A percentile compares a stretch with the other conserved stretches of the same genome.
Evolutionary conservation across 495 filamentous ascomycete species (phyloP).

Genomic region (Rhypophila decipiens): DNA sequence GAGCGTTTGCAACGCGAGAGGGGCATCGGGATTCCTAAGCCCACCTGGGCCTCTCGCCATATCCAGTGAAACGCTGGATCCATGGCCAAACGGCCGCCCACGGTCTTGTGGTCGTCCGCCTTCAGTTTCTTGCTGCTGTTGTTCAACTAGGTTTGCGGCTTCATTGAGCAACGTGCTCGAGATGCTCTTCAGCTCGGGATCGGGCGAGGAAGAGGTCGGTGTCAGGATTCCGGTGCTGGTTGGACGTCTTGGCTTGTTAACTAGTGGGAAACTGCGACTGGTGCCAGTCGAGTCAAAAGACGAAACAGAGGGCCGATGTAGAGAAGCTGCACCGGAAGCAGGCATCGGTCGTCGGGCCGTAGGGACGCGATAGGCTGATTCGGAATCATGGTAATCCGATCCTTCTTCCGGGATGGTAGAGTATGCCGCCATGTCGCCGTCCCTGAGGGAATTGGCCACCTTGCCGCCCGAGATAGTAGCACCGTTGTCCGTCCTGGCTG

Average conservation of each 20-base stretch:
- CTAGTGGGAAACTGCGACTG: conserved; percentile 46
- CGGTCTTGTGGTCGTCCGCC: conserved; percentile 8
- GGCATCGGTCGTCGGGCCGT: conserved; percentile 34
- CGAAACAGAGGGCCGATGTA: conserved; percentile 43
- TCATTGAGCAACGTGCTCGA: conserved; percentile 36
- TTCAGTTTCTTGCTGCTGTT: conserved; percentile 11
- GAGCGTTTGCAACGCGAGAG: conserved; percentile 41
- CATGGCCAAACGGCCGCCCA: too few relatives aligned
- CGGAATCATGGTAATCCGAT: conserved; percentile 5
- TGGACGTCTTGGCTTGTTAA: conserved; percentile 38
- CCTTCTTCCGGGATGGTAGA: conserved; percentile 26
- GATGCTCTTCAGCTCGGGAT: conserved; percentile 33
- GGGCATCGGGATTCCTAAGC: conserved; percentile 6
- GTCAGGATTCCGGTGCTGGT: conserved; percentile 34
- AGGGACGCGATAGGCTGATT: conserved; percentile 13
- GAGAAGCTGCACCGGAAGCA: conserved; percentile 16
- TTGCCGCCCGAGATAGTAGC: conserved; percentile 4
- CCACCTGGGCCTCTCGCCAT: too few relatives aligned
- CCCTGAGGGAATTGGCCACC: conserved; percentile 3
- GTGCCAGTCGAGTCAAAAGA: conserved; percentile 45
- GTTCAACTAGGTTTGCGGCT: conserved; percentile 24
- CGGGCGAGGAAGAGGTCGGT: conserved; percentile 27
- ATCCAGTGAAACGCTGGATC: too few relatives aligned
- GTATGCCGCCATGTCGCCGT: conserved; percentile 27
- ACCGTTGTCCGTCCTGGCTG: not conserved